Base-by-base conservation (phyloP, 805 yeast species). In the Metschnikowia rubicola region DNA sequence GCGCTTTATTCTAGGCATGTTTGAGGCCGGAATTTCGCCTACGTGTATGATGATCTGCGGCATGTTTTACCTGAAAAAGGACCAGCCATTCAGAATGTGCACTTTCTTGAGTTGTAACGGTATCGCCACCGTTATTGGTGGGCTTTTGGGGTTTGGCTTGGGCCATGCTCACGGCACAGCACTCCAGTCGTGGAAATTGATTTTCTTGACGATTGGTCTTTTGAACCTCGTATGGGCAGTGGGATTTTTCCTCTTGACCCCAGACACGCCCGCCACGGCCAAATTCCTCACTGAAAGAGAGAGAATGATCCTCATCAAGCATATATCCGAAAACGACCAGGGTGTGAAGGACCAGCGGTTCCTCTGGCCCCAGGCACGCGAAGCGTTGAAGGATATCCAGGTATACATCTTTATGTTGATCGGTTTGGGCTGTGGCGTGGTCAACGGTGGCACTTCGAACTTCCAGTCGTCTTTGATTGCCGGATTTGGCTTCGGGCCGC, bases 401-500 rank as follows among this genome's bases (percentile, higher is more conserved):
- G 55, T 56, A 15, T 59, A 59, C 54, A 47, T 59, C 29, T 48
- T 50, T 37, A 44, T 51, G 30, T 13, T 59, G 10, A 56, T 59
- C 34, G 47, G 53, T 10, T 33, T 43, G 30, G 46, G 38, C 15
- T 43, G 46, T 53, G 35, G 51, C 60, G 37, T 66, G 59, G 39
- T 64, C 59, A 41, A 50, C 59, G 33, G 65, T 60, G 59, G 56
- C 31, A 53, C 59, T 11, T 57, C 61, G 37, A 57, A 53, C 40
- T 56, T 61, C 32, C 56, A 57, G 43, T 53, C 59, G 32, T 46
- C 61, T 3, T 57, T 57, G 39, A 58, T 58, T 33, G 43, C 50
- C 17, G 51, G 59, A 2, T 59, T 59, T 43, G 63, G 63, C 6
- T 59, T 58, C 43, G 50, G 51, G 29, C 46, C 59, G 1, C 51